These are phyloP conservation scores for Arctium minus DNA, from an alignment of 129 eudicot genomes.

Conservation along the genomic window DNA sequence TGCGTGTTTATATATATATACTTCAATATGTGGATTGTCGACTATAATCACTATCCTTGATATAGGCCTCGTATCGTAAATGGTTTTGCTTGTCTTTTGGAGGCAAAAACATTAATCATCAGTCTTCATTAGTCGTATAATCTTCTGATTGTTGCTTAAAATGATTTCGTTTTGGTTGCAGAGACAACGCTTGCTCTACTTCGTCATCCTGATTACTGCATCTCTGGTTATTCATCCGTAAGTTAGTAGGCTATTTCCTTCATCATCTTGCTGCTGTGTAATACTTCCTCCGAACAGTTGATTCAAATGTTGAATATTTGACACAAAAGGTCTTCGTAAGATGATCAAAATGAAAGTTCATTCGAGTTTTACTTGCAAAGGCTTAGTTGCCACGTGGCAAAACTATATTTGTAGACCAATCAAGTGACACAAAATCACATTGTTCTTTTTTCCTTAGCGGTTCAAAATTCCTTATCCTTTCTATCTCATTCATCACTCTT, in stretches of 20 bases:
- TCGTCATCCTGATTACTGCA: constrained; percentile 98
- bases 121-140: background rate
- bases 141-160: background rate
- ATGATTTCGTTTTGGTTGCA: constrained; percentile 42
- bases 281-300: background rate
- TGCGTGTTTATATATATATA: too few species aligned
- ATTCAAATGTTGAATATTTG: background rate
- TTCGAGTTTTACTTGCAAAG: background rate
- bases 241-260: constrained; percentile 32
- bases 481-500: background rate
- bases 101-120: background rate
- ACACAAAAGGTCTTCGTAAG: background rate
- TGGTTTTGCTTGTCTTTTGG: background rate
- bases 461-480: background rate
- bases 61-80: background rate
- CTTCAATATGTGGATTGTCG: background rate
- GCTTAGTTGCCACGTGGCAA: background rate
- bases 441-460: background rate
- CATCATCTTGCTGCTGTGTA: background rate
- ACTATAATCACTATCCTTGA: background rate
- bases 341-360: background rate
- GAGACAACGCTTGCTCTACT: constrained; percentile 92
- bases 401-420: constrained; percentile 6
- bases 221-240: constrained; percentile 94
- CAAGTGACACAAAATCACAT: background rate